Conservation (phyloP, 768 basidiomycete species). For the Gymnopilus dilepis region DNA sequence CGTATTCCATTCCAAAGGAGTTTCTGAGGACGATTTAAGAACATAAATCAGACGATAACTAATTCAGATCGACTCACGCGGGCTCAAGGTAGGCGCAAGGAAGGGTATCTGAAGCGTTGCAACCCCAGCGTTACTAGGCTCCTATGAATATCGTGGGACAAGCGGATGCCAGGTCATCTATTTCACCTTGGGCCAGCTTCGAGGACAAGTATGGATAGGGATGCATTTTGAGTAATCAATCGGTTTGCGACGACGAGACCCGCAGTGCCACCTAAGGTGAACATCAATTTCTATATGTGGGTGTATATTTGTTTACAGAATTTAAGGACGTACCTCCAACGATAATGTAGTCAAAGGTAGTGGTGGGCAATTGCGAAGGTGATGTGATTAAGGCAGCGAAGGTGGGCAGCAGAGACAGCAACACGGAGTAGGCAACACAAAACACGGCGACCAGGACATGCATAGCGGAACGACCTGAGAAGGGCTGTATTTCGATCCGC, state of each 20-base stretch:
- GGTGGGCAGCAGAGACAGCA: neutral
- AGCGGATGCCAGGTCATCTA: neutral
- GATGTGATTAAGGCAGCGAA: neutral
- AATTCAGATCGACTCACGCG: slow-evolving; percentile 12
- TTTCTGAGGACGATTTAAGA: slow-evolving; percentile 14
- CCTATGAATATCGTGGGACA: neutral
- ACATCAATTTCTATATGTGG: slow-evolving; percentile 54
- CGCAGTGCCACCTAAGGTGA: slow-evolving; percentile 44
- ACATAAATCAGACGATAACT: neutral
- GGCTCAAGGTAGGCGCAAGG: slow-evolving; percentile 25
- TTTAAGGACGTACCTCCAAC: slow-evolving; percentile 14
- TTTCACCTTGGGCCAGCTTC: slow-evolving; percentile 60
- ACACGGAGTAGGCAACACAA: neutral
- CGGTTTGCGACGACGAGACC: slow-evolving; percentile 16
- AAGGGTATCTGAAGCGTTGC: slow-evolving; percentile 24
- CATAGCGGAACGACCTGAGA: no score
- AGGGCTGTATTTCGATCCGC: no score
- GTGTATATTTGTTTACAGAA: neutral
- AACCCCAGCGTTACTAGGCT: slow-evolving; percentile 24
- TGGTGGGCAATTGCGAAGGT: slow-evolving; percentile 10
- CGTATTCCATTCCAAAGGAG: slow-evolving; percentile 39
- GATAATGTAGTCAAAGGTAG: slow-evolving; percentile 20
- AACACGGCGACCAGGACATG: neutral
- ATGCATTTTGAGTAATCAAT: slow-evolving; percentile 53
- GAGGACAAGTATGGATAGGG: slow-evolving; percentile 50